phyloP scores from a whole-genome alignment of 345 rosid genomes.

The Clarkia xantiana region DNA sequence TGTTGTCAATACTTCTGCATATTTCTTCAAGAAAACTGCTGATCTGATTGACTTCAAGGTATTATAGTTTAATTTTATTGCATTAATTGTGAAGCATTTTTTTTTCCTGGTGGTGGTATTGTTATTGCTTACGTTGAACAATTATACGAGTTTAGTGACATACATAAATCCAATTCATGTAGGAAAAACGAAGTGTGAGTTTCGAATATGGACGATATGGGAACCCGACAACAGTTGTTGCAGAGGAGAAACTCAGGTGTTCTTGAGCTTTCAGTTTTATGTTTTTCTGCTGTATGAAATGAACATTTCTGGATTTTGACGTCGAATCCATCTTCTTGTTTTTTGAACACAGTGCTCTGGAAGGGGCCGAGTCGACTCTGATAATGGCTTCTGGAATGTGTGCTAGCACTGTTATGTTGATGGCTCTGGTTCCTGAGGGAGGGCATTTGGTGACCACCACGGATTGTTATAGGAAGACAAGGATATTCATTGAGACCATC shows the following conservation, averaged over 20 bases:
- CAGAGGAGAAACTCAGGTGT: conserved; percentile 84
- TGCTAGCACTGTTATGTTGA: conserved; percentile 75
- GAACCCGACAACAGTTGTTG: conserved; percentile 79
- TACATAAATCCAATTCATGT: not conserved
- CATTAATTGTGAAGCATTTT: no score
- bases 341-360: conserved; percentile 53
- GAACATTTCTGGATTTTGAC: not conserved
- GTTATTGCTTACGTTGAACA: no score
- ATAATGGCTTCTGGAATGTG: conserved; percentile 98
- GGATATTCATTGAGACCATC: conserved; percentile 83
- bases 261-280: conserved; percentile 1
- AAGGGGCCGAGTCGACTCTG: conserved; percentile 90
- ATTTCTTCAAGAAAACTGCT: conserved; percentile 72
- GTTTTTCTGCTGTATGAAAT: not conserved
- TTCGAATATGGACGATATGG: conserved; percentile 98
- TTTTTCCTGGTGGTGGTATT: no score
- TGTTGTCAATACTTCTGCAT: conserved; percentile 85
- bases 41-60: conserved; percentile 96
- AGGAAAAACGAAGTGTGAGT: conserved; percentile 79
- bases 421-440: conserved; percentile 97
- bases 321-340: no score
- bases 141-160: no score
- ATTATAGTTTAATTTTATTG: not conserved
- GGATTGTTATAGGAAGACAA: conserved; percentile 87
- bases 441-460: conserved; percentile 92